Evolutionary conservation across 108 stramenopile species (phyloP).

Genomic region (Bacterosira constricta): DNA sequence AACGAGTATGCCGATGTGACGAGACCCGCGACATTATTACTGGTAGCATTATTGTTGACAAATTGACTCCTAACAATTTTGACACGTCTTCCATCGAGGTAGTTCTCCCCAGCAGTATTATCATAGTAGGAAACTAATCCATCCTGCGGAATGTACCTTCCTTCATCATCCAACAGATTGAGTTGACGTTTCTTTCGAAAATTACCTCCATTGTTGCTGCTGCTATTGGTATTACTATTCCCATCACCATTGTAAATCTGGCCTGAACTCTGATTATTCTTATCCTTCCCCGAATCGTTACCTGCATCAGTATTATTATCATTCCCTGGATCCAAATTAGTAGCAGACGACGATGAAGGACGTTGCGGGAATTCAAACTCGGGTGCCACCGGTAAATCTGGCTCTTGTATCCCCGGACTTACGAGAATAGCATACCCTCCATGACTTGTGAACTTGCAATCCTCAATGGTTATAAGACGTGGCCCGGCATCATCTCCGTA

Average conservation of each 20-base stretch:
- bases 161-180: conserved; percentile 27
- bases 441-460: conserved; percentile 30
- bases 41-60: conserved; percentile 18
- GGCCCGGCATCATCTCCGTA: conserved; percentile 43
- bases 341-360: background rate
- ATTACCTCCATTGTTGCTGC: background rate
- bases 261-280: background rate
- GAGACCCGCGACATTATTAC: conserved; percentile 28
- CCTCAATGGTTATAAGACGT: conserved; percentile 30
- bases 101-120: background rate
- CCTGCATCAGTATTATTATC: too few species aligned
- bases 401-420: conserved; percentile 36
- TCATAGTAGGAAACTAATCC: conserved; percentile 32
- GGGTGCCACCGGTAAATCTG: conserved; percentile 16
- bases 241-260: background rate
- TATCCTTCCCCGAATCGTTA: background rate
- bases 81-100: conserved; percentile 37
- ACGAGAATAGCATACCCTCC: conserved; percentile 40
- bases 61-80: conserved; percentile 30
- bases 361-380: background rate
- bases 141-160: conserved; percentile 24
- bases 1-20: conserved; percentile 42
- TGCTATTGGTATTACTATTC: background rate
- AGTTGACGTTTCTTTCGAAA: background rate
- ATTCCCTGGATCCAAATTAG: background rate